Base-by-base conservation (phyloP, 768 basidiomycete species). In the Sarcomyxa edulis region DNA sequence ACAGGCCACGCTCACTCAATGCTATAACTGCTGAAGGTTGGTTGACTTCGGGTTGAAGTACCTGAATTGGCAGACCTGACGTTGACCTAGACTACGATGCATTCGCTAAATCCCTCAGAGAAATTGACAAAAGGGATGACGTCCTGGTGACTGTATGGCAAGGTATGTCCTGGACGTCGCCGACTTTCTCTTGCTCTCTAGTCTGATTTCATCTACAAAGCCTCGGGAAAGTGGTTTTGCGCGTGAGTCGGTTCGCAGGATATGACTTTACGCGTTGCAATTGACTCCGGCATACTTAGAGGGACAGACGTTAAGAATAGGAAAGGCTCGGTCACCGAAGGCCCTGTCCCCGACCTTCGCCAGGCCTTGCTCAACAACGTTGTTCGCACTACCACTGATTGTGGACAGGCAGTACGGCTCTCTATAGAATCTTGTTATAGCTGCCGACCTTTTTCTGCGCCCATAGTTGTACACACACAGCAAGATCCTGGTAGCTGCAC, bases 151-250 rank as follows among this genome's bases (percentile, higher is more conserved):
- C 83, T 1, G 59, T 85, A 7, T 76, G 78, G 74, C 83, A 83
- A 66, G 82, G 81, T 72, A 43, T 35, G 56, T 37, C 15, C 30
- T 41, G 27, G 7, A 10, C 27, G 15, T 35, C 24, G 6, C 7
- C 22, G 5, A 9, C 26, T 21, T 31, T 5, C 27, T 16, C 19
- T 26, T 38, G 41, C 11, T 32, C 8, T 18, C 22, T 36, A 4
- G 10, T 2, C 29, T 38, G 6, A 33, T 30, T 43, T 12, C 32
- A 26, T 26, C 20, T 37, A 19, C 16, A 16, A 31, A 82, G 82
- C 78, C 7, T 78, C 65, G 23, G 83, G 83, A 2, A 72, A 65
- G 44, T 84, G 81, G 81, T 84, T 85, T 55, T 85, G 80, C 62
- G 72, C 82, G 82, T 84, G 52, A 51, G 80, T 59, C 12, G 4